Evolutionary conservation across 2,329 filamentous ascomycete species (phyloP), one percentile per base, ranked within the genome.

Genomic region (Myriosclerotinia duriaeana): DNA sequence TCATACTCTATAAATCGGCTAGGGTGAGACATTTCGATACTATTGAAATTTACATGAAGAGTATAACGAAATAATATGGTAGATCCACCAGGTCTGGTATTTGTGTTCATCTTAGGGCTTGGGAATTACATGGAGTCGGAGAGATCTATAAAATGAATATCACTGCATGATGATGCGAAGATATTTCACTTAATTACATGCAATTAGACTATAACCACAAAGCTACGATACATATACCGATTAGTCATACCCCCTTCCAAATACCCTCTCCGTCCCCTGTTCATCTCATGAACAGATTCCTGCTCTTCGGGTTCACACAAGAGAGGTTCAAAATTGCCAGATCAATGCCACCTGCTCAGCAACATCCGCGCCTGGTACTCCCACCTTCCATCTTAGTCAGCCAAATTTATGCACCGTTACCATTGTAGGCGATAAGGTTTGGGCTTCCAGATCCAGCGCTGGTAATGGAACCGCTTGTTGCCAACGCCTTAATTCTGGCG

Each of bases 401-500:
- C 15, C 2, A 42, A 15, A 34, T 68, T 68, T 78, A 75, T 64
- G 75, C 71, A 34, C 72, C 70, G 40, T 78, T 78, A 68, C 83
- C 83, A 76, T 87, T 87, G 78, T 84, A 86, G 66, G 81, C 83
- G 64, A 88, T 78, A 65, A 78, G 72, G 78, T 87, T 87, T 71
- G 66, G 61, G 63, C 74, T 72, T 65, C 82, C 85, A 69, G 79
- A 77, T 67, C 72, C 76, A 59, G 83, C 67, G 67, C 74, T 75
- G 50, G 76, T 76, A 61, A 83, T 76, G 68, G 78, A 76, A 65
- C 77, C 77, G 67, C 77, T 78, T 36, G 74, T 76, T n/a, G 78
- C 72, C 48, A 82, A 73, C 2, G 75, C 67, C 64, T 74, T 69
- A 50, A 82, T 76, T 62, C 78, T 76, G 26, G 72, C 50, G 40